Conservation (phyloP, 441 rosid genomes). For the Gossypium gossypioides region DNA sequence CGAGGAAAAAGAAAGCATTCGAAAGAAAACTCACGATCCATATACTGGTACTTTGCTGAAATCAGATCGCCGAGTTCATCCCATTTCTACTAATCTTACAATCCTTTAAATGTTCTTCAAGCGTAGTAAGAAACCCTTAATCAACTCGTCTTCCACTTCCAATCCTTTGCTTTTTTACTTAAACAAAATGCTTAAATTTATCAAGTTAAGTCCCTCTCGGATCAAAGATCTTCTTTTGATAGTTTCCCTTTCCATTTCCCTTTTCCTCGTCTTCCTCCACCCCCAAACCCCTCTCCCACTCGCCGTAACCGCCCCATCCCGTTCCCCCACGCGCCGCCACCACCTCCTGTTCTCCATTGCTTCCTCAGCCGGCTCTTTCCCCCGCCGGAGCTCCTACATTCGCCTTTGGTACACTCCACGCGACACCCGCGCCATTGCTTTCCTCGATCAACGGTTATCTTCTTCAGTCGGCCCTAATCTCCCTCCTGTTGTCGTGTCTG, state of each 20-base stretch:
- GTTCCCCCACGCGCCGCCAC: conserved; percentile 40
- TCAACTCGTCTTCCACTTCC: background rate
- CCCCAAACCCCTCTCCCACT: conserved; percentile 22
- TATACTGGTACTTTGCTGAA: background rate
- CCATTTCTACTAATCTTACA: background rate
- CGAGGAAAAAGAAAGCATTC: background rate
- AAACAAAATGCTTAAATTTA: background rate
- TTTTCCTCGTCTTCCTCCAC: conserved; percentile 33
- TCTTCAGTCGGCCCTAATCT: conserved; percentile 29
- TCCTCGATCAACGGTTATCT: conserved; percentile 38
- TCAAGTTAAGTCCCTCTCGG: conserved; percentile 1
- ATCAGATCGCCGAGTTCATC: background rate
- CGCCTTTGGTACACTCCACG: conserved; percentile 61
- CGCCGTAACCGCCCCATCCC: conserved; percentile 17
- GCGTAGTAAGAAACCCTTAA: background rate
- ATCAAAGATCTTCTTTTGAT: conserved; percentile 35
- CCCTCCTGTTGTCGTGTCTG: conserved; percentile 45
- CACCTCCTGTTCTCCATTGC: conserved; percentile 71
- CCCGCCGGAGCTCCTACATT: conserved; percentile 51
- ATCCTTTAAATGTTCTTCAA: background rate
- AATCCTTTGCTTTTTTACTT: background rate
- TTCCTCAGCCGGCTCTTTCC: conserved; percentile 53
- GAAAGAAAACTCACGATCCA: no score
- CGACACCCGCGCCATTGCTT: conserved; percentile 65
- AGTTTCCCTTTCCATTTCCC: conserved; percentile 28